Base-by-base conservation (phyloP, 345 rosid genomes). In the Ceriops tagal region DNA sequence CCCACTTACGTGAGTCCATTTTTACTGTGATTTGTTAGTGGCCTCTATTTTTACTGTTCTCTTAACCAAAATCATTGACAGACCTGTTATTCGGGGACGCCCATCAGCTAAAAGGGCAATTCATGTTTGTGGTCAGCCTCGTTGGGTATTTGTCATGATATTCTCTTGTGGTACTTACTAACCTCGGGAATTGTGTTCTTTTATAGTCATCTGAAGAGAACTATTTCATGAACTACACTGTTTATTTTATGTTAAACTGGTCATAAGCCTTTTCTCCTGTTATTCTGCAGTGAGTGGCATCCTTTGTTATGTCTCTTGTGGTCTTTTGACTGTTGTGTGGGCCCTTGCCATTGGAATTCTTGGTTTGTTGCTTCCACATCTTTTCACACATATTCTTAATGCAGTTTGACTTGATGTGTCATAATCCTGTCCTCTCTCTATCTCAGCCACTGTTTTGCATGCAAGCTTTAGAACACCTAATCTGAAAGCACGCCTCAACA, bases 11-110 rank as follows among this genome's bases (percentile, higher is more conserved):
- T 92, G 78, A 76, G 85, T 76, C 56, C 30, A 8, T 53, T 71
- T 69, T 32, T 53, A 55, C 76, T 70, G 20, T 5, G 32, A 22
- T 32, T 31, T 27, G 26, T 59, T 4, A 52, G 7, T 59, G 52
- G 34, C 19, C n/a, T 62, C 49, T 68, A 55, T 11, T 60, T 8
- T 75, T 57, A 63, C 74, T 71, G 51, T 21, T 18, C 65, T 58
- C 58, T 62, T 76, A 32, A 75, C 70, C 61, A 30, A 20, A 53
- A 63, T 30, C 31, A 19, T 80, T 77, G 57, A 53, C 89, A 95
- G 98, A n/a, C 97, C 96, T 80, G 98, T 85, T 75, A 84, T 84
- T 75, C 98, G 99, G 70, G 98, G 98, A 67, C 99, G 96, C 30
- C 89, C 98, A 55, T 90, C 93, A 19, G 83, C 91, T 32, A 95